A percentile compares a stretch with the other conserved stretches of the same genome.
phyloP scores from a whole-genome alignment of 1,284 basidiomycete species.

The Ganoderma multipileum region DNA sequence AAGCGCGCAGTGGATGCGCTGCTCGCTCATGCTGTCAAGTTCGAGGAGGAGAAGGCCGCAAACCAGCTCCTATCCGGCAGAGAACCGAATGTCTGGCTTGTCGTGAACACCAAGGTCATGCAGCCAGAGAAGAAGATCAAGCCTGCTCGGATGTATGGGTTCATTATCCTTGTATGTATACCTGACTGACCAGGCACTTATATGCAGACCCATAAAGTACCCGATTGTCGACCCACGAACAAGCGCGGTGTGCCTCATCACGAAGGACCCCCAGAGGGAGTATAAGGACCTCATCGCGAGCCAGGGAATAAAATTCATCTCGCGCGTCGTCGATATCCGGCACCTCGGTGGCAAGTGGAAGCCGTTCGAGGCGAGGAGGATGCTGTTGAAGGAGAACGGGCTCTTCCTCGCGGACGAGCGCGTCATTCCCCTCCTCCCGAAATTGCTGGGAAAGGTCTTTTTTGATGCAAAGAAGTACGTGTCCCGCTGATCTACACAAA shows the following conservation, averaged over 20 bases:
- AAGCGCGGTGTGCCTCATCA: slow-evolving; percentile 86
- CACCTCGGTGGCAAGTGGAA: slow-evolving; percentile 95
- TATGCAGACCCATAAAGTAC: slow-evolving; percentile 74
- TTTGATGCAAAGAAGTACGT: slow-evolving; percentile 93
- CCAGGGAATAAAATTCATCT: slow-evolving; percentile 87
- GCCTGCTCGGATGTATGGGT: slow-evolving; percentile 81
- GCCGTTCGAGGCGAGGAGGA: slow-evolving; percentile 88
- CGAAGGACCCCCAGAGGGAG: slow-evolving; percentile 94
- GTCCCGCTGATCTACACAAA: neutral
- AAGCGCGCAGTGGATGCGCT: slow-evolving; percentile 81
- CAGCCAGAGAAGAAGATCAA: slow-evolving; percentile 80
- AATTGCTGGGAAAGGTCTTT: slow-evolving; percentile 89
- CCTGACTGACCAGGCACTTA: neutral
- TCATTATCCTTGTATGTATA: neutral
- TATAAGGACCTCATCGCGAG: slow-evolving; percentile 92
- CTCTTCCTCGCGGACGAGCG: slow-evolving; percentile 95
- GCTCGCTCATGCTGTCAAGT: slow-evolving; percentile 70
- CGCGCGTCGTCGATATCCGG: slow-evolving; percentile 89
- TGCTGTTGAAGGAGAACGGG: slow-evolving; percentile 88
- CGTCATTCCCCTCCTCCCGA: slow-evolving; percentile 87
- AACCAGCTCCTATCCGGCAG: slow-evolving; percentile 80
- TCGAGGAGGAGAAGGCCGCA: slow-evolving; percentile 69
- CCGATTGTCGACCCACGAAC: slow-evolving; percentile 84
- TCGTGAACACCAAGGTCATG: slow-evolving; percentile 84
- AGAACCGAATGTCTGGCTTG: slow-evolving; percentile 88